Percentiles rank a stretch among this genome's conserved stretches.
Evolutionary conservation across 352 stramenopile species (phyloP).

Genomic region (Globisporangium rhizosaccharum): DNA sequence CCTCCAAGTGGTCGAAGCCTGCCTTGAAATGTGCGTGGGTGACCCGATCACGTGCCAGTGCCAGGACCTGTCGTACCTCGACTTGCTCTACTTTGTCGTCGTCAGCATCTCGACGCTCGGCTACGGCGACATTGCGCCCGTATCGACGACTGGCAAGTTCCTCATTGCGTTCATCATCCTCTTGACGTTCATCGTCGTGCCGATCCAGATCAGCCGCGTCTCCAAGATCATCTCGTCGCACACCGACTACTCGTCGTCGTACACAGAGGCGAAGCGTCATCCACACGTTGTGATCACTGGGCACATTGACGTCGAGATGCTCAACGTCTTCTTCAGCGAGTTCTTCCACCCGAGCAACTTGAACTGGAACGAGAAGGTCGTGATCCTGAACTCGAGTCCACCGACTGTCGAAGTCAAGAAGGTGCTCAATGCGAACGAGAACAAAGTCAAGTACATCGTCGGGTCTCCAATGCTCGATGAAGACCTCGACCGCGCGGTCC

Average conservation of each 20-base stretch:
- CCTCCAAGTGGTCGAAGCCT: slow-evolving; percentile 65
- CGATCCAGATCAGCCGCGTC: slow-evolving; percentile 74
- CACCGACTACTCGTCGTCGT: slow-evolving; percentile 73
- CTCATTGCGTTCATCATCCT: slow-evolving; percentile 79
- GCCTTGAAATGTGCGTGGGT: slow-evolving; percentile 18
- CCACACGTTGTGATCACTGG: slow-evolving; percentile 74
- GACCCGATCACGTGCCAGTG: slow-evolving; percentile 33
- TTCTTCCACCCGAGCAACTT: slow-evolving; percentile 85
- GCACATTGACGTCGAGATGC: slow-evolving; percentile 57
- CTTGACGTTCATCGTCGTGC: slow-evolving; percentile 78
- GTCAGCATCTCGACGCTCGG: slow-evolving; percentile 85
- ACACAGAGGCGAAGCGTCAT: slow-evolving; percentile 62
- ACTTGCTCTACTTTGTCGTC: slow-evolving; percentile 79
- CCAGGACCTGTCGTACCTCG: slow-evolving; percentile 57
- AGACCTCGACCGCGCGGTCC: slow-evolving; percentile 55
- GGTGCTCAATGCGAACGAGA: slow-evolving; percentile 67
- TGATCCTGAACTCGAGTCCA: slow-evolving; percentile 65
- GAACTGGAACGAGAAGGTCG: slow-evolving; percentile 78
- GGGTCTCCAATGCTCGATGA: slow-evolving; percentile 75
- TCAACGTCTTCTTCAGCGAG: slow-evolving; percentile 69
- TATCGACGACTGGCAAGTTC: slow-evolving; percentile 63
- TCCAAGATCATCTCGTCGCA: slow-evolving; percentile 74
- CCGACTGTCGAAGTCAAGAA: slow-evolving; percentile 68
- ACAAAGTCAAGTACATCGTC: slow-evolving; percentile 81
- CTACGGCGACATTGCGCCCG: slow-evolving; percentile 73